Evolutionary conservation across 73 alveolate genomes (phyloP), one percentile per base, ranked within the genome.

Genomic region (Durusdinium trenchii): DNA sequence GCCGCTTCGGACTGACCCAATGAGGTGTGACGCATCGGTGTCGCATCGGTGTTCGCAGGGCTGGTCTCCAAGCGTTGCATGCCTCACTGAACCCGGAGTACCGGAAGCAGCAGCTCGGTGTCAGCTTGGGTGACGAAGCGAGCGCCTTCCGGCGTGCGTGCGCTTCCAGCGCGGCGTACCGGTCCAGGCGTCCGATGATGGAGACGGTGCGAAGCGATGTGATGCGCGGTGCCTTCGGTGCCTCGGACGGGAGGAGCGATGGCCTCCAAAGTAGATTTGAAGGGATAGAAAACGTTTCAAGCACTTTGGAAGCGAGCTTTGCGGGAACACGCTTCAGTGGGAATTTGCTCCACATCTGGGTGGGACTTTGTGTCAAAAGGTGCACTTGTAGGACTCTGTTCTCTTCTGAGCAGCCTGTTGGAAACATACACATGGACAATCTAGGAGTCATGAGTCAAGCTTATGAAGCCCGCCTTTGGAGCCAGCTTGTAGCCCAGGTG

Each of bases 181-280:
- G n/a, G 3, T 26, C 57, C 45, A 91, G 98, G 98, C 98, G 98
- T 43, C 98, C 98, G 36, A 91, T 91, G 98, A 67, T 91, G 98
- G 98, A 91, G 60, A 81, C 82, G 57, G n/a, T 91, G 46, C 98
- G 98, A 30, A 91, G 79, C 42, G 98, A 91, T n/a, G 98, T 69
- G 46, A 54, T 91, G 78, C 30, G 89, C 47, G 98, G 98, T 28
- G 79, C 98, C n/a, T 91, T 91, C 45, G 98, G 98, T 35, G 42
- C 35, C 83, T 64, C 82, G 64, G 61, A 30, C 7, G 32, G 18
- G 30, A 73, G 73, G 10, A 20, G 38, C 89, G n/a, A n/a, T n/a
- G n/a, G n/a, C n/a, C n/a, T n/a, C n/a, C n/a, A n/a, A n/a, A n/a
- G n/a, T n/a, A n/a, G n/a, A n/a, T n/a, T n/a, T n/a, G n/a, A n/a